A percentile compares a stretch with the other conserved stretches of the same genome.
These are phyloP conservation scores for Globisporangium alternatum DNA, from an alignment of 352 stramenopile genomes.

Conservation along the genomic window DNA sequence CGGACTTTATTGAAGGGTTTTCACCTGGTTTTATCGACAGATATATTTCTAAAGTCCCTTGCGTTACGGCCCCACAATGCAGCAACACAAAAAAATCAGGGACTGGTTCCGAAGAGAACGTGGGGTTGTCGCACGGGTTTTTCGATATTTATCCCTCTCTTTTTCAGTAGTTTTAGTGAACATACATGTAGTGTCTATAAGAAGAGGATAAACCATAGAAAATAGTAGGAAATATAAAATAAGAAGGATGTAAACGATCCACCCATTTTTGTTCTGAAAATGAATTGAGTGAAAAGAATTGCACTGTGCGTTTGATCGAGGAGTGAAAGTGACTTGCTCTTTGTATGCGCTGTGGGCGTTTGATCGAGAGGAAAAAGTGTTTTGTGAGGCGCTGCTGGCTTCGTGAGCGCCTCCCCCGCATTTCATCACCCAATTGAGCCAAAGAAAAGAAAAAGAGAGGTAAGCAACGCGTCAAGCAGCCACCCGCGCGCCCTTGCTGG, in stretches of 20 bases:
- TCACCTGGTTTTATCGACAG: constrained; percentile 1
- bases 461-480: neutral
- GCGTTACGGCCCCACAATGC: no score
- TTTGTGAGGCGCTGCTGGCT: no score
- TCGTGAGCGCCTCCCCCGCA: neutral
- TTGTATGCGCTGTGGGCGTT: neutral
- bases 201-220: neutral
- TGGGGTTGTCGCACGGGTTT: constrained; percentile 5
- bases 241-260: neutral
- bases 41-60: neutral
- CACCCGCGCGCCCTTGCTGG: no score
- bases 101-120: constrained; percentile 6
- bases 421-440: constrained; percentile 9
- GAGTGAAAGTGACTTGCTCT: neutral
- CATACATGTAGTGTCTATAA: neutral
- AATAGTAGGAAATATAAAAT: neutral
- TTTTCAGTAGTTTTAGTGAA: neutral
- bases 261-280: neutral
- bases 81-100: constrained; percentile 1
- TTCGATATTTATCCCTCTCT: neutral
- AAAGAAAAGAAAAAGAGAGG: constrained; percentile 15
- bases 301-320: neutral
- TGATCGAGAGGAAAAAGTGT: neutral
- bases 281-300: no score
- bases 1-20: constrained; percentile 4